These are phyloP conservation scores for Sergeia podlipaevii DNA, from an alignment of 208 protist genomes.

Conservation along the genomic window DNA sequence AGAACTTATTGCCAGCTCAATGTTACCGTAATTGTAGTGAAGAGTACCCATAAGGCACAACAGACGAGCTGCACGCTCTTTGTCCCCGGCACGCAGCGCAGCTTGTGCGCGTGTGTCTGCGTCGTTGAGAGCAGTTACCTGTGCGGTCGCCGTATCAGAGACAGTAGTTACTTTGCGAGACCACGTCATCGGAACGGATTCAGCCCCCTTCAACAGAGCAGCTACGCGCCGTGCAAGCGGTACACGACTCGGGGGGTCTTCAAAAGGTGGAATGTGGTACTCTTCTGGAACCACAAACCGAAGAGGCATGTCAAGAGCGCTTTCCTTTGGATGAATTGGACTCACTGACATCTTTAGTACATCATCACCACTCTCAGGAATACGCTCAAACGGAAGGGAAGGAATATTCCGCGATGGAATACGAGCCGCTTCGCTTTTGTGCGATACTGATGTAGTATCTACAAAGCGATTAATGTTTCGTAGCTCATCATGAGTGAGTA, in stretches of 20 bases:
- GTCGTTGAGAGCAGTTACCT: constrained; percentile 52
- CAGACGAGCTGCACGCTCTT: constrained; percentile 40
- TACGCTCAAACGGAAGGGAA: constrained; percentile 50
- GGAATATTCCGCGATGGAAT: constrained; percentile 50
- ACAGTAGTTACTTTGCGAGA: not conserved
- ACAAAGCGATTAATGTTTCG: constrained; percentile 20
- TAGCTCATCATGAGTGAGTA: constrained; percentile 41
- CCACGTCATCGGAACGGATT: constrained; percentile 54
- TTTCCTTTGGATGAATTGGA: constrained; percentile 45
- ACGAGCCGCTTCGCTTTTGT: constrained; percentile 13
- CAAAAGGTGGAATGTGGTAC: constrained; percentile 54
- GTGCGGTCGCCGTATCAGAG: constrained; percentile 9
- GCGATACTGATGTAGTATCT: constrained; percentile 23
- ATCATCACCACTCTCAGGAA: constrained; percentile 37
- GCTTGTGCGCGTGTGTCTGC: constrained; percentile 57
- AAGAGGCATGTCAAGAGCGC: constrained; percentile 74
- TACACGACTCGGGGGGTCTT: constrained; percentile 58
- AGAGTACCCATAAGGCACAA: constrained; percentile 55
- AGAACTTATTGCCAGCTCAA: constrained; percentile 46
- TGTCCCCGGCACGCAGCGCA: constrained; percentile 48
- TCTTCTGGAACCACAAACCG: constrained; percentile 72
- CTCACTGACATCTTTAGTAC: constrained; percentile 41
- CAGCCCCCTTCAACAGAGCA: constrained; percentile 65
- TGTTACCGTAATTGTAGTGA: constrained; percentile 83
- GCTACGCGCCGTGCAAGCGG: constrained; percentile 59